phyloP scores from a whole-genome alignment of 192 early-diverging fungal genomes.

The Backusella westeae region DNA sequence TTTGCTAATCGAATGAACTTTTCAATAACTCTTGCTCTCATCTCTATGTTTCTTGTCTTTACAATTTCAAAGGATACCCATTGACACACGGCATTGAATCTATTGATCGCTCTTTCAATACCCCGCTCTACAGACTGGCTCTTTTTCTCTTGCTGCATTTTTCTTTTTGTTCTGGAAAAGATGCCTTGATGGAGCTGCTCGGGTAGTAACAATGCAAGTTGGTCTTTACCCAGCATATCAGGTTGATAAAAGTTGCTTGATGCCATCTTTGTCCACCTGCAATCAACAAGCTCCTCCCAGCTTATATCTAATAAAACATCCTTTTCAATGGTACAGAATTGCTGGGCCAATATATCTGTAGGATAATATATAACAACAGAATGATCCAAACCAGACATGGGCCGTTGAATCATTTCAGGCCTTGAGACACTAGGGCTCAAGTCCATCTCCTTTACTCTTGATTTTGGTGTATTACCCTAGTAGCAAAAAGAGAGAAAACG shows the following conservation, averaged over 20 bases:
- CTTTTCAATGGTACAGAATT: conserved; percentile 57
- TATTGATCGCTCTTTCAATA: conserved; percentile 33
- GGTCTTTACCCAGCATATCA: not conserved
- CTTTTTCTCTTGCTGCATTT: not conserved
- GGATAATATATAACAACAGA: not conserved
- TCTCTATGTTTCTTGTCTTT: conserved; percentile 33
- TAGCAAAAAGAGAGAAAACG: not conserved
- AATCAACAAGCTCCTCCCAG: conserved; percentile 56
- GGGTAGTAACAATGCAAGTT: not conserved
- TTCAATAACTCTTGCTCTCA: conserved; percentile 53
- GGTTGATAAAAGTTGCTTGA: not conserved
- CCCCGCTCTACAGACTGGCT: conserved; percentile 5
- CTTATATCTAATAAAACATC: conserved; percentile 43
- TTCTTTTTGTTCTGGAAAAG: not conserved
- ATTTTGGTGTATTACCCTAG: not conserved
- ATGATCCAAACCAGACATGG: not conserved
- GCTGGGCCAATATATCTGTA: conserved; percentile 44
- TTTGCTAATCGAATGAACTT: conserved; percentile 64
- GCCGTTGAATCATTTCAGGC: not conserved
- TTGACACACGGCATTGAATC: conserved; percentile 44
- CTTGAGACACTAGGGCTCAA: not conserved
- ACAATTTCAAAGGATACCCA: conserved; percentile 64
- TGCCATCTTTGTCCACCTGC: conserved; percentile 51
- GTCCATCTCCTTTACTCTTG: not conserved
- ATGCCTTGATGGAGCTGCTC: not conserved